These are phyloP conservation scores for Boletus rubescentipes DNA, from an alignment of 768 basidiomycete species.

Conservation along the genomic window DNA sequence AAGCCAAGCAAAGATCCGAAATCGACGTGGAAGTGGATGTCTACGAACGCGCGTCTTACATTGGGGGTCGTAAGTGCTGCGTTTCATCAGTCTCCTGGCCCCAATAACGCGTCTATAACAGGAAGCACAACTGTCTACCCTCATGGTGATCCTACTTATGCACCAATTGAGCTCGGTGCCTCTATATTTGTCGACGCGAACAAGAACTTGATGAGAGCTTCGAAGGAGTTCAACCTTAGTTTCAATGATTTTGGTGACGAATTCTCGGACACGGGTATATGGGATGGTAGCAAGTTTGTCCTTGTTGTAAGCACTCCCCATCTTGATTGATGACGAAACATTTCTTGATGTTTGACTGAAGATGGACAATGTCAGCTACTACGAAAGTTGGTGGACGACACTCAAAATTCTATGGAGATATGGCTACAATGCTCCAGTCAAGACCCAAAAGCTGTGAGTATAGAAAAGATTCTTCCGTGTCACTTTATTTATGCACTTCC, in stretches of 20 bases:
- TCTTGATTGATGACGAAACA: not conserved
- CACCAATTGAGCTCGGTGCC: conserved; percentile 79
- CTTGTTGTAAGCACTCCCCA: conserved; percentile 50
- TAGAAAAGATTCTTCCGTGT: not conserved
- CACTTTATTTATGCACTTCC: not conserved
- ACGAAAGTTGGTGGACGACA: conserved; percentile 64
- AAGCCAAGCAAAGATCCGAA: conserved; percentile 68
- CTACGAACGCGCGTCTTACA: conserved; percentile 71
- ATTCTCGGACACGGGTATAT: conserved; percentile 57
- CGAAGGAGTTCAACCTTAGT: conserved; percentile 75
- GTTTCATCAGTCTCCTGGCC: not conserved
- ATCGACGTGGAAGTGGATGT: conserved; percentile 78
- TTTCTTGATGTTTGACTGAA: conserved; percentile 17
- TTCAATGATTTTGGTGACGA: conserved; percentile 50
- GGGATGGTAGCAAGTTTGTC: conserved; percentile 79
- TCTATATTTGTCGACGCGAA: conserved; percentile 84
- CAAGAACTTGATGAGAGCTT: conserved; percentile 69
- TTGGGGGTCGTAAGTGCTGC: conserved; percentile 78
- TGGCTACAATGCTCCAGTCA: conserved; percentile 59
- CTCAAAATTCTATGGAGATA: conserved; percentile 78
- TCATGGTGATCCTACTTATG: conserved; percentile 54
- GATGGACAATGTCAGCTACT: conserved; percentile 41
- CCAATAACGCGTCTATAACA: conserved; percentile 29
- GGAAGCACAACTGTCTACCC: conserved; percentile 81
- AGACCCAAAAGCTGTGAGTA: conserved; percentile 56